phyloP scores from a whole-genome alignment of 805 yeast species.

The Kuraishia ogatae region DNA sequence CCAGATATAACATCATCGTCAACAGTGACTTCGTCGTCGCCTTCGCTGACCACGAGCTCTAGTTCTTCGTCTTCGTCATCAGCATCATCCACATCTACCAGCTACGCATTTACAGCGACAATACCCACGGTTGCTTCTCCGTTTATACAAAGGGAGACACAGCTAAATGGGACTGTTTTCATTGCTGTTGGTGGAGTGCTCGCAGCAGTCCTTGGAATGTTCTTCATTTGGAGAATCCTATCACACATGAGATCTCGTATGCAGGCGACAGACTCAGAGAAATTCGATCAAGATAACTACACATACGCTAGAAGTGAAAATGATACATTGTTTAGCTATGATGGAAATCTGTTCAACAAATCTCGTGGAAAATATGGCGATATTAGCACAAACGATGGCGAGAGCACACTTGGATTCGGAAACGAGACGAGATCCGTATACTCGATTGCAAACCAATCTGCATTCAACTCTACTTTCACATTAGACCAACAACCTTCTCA shows the following conservation, averaged over 20 bases:
- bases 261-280: neutral
- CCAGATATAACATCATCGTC: neutral
- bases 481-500: neutral
- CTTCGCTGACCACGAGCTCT: neutral
- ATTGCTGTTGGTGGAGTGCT: conserved; percentile 31
- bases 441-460: neutral
- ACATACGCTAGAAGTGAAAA: neutral
- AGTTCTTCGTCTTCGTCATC: neutral
- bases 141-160: conserved; percentile 15
- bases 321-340: conserved; percentile 1
- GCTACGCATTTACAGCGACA: conserved; percentile 9
- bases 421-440: neutral
- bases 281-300: neutral
- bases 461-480: neutral
- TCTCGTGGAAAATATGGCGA: neutral
- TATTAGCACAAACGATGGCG: neutral
- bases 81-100: neutral
- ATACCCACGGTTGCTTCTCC: conserved; percentile 21
- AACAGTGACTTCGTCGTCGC: neutral
- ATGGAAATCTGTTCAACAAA: neutral
- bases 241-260: neutral
- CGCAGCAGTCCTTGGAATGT: conserved; percentile 10
- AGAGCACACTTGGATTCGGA: neutral
- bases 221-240: neutral
- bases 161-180: conserved; percentile 31